Percentiles rank a stretch among this genome's conserved stretches.
Evolutionary conservation across 371 early-diverging fungal species (phyloP).

Genomic region (Capniomyces stellatus): DNA sequence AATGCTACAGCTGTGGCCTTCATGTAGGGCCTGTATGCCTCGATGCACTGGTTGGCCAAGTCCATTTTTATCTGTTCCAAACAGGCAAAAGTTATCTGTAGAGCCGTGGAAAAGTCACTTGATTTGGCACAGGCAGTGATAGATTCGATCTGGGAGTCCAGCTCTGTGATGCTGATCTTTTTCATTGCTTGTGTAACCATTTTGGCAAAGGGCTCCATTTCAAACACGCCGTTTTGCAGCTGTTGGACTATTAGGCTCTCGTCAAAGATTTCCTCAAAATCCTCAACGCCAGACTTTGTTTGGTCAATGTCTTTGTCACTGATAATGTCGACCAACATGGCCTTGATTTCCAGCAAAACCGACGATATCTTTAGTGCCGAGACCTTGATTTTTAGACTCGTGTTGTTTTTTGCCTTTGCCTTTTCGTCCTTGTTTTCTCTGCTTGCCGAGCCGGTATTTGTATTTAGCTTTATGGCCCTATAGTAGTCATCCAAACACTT

Average conservation of each 20-base stretch:
- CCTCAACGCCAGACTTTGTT: constrained; percentile 2
- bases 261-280: constrained; percentile 9
- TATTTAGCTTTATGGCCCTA: too few species aligned
- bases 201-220: constrained; percentile 9
- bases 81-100: constrained; percentile 16
- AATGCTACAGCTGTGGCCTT: constrained; percentile 21
- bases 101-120: constrained; percentile 13
- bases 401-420: background rate
- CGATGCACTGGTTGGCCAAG: constrained; percentile 22
- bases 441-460: too few species aligned
- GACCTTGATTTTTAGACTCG: too few species aligned
- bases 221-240: constrained; percentile 17
- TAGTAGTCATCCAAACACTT: constrained; percentile 6
- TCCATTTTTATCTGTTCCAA: constrained; percentile 25
- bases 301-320: constrained; percentile 9
- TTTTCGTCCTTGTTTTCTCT: background rate
- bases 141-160: constrained; percentile 11
- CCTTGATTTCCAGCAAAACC: constrained; percentile 22
- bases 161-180: constrained; percentile 1
- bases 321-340: constrained; percentile 20
- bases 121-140: constrained; percentile 10
- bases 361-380: constrained; percentile 5
- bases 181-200: background rate
- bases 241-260: constrained; percentile 18
- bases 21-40: constrained; percentile 23